Conservation (phyloP, 2,329 filamentous ascomycete genomes). For the Talaromyces verruculosus region DNA sequence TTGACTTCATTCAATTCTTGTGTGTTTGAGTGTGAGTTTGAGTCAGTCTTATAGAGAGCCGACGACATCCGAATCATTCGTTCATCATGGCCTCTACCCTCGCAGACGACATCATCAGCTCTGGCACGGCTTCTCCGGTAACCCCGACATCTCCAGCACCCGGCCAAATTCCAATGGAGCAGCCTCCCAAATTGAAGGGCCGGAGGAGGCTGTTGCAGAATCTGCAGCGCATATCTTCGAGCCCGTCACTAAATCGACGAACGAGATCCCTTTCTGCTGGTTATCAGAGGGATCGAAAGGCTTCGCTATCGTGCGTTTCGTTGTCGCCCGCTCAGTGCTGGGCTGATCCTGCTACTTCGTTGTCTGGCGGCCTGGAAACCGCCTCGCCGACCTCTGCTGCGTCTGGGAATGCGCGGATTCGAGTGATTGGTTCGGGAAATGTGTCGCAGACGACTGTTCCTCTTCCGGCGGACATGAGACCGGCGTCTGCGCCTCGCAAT, state of each 20-base stretch:
- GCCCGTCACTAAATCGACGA: slow-evolving; percentile 66
- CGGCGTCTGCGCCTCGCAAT: slow-evolving; percentile 44
- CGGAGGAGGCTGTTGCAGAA: slow-evolving; percentile 70
- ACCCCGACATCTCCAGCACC: slow-evolving; percentile 35
- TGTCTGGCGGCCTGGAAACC: slow-evolving; percentile 55
- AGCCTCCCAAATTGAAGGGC: slow-evolving; percentile 62
- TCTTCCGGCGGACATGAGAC: slow-evolving; percentile 62
- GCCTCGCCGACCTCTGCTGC: slow-evolving; percentile 45
- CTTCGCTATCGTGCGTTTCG: slow-evolving; percentile 65
- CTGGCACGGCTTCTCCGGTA: slow-evolving; percentile 35
- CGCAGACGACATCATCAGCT: slow-evolving; percentile 33
- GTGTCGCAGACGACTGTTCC: slow-evolving; percentile 53
- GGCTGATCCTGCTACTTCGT: slow-evolving; percentile 54
- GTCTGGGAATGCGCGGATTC: slow-evolving; percentile 57
- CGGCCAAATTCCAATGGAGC: slow-evolving; percentile 41
- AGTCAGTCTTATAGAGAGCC: neutral
- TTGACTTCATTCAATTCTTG: neutral
- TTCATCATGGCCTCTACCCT: slow-evolving; percentile 33
- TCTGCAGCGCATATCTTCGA: slow-evolving; percentile 79
- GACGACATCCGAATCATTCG: neutral
- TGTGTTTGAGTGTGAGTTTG: slow-evolving; percentile 1
- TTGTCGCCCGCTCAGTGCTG: slow-evolving; percentile 57
- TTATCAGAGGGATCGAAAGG: slow-evolving; percentile 63
- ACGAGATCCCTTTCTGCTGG: slow-evolving; percentile 66
- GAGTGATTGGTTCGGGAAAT: slow-evolving; percentile 49